A percentile compares a stretch with the other conserved stretches of the same genome.
Conservation (phyloP, 768 basidiomycete species). For the Auriscalpium vulgare region DNA sequence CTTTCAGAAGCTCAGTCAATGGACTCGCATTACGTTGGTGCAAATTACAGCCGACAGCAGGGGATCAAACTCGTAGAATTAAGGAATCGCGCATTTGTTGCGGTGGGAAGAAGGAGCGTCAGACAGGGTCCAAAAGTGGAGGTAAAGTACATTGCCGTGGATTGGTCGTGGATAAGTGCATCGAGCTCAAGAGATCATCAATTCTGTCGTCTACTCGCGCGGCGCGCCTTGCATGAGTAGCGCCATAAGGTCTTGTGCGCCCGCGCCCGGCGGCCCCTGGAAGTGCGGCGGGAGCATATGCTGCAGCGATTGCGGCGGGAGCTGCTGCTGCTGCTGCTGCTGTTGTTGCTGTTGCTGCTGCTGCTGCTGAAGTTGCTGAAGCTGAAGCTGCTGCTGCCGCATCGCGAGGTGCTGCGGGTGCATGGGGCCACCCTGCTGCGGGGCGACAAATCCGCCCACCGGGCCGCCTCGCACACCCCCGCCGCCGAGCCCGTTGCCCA, state of each 20-base stretch:
- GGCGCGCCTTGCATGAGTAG: slow-evolving; percentile 68
- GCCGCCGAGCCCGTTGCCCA: slow-evolving; percentile 37
- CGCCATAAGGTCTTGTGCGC: slow-evolving; percentile 72
- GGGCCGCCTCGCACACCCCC: slow-evolving; percentile 36
- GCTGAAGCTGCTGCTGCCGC: slow-evolving; percentile 34
- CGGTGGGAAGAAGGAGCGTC: too few relatives aligned
- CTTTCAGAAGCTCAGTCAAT: too few relatives aligned
- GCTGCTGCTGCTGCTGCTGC: slow-evolving; percentile 34
- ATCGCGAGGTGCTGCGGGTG: slow-evolving; percentile 35
- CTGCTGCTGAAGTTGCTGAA: slow-evolving; percentile 27
- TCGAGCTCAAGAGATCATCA: neutral
- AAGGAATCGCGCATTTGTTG: too few relatives aligned
- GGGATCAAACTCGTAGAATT: too few relatives aligned
- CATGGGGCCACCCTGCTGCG: slow-evolving; percentile 36
- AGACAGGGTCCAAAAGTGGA: neutral
- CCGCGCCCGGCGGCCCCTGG: slow-evolving; percentile 41
- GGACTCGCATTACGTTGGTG: too few relatives aligned
- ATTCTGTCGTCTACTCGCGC: slow-evolving; percentile 42
- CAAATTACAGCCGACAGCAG: too few relatives aligned
- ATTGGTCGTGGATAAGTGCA: too few relatives aligned
- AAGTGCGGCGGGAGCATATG: slow-evolving; percentile 47
- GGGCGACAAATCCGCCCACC: slow-evolving; percentile 36
- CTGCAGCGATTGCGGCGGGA: slow-evolving; percentile 46
- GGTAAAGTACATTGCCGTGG: neutral
- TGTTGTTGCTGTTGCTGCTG: slow-evolving; percentile 27